Conservation (phyloP, 345 rosid species). For the Noccaea caerulescens region DNA sequence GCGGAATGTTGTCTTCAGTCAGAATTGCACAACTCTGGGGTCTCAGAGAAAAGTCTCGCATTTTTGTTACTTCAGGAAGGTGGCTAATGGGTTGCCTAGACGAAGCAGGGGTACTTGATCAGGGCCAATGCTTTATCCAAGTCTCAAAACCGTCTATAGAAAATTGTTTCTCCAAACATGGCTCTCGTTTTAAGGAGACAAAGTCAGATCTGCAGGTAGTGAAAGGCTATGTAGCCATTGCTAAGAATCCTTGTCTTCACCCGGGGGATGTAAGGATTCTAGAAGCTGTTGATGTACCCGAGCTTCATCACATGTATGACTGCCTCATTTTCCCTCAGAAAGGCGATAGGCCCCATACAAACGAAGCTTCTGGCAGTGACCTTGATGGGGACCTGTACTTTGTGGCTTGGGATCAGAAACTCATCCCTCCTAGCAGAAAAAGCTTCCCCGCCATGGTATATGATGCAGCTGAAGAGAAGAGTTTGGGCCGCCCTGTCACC, state of each 20-base stretch:
- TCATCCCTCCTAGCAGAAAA: slow-evolving; percentile 74
- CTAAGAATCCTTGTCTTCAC: slow-evolving; percentile 95
- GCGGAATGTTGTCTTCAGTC: slow-evolving; percentile 82
- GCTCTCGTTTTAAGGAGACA: slow-evolving; percentile 62
- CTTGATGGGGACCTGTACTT: slow-evolving; percentile 93
- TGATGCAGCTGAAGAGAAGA: slow-evolving; percentile 51
- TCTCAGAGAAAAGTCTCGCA: slow-evolving; percentile 83
- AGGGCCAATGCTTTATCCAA: slow-evolving; percentile 91
- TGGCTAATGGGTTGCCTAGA: slow-evolving; percentile 97
- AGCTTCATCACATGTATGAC: slow-evolving; percentile 73
- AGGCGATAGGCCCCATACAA: slow-evolving; percentile 83
- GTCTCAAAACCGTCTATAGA: slow-evolving; percentile 73
- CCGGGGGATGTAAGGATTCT: slow-evolving; percentile 89
- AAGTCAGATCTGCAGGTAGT: slow-evolving; percentile 61
- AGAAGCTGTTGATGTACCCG: slow-evolving; percentile 85
- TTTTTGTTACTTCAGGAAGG: slow-evolving; percentile 79
- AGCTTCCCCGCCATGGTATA: slow-evolving; percentile 80
- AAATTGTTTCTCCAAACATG: slow-evolving; percentile 79
- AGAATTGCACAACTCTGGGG: slow-evolving; percentile 89
- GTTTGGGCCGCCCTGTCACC: slow-evolving; percentile 48
- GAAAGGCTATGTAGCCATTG: slow-evolving; percentile 68
- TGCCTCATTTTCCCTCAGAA: slow-evolving; percentile 93
- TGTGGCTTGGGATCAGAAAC: slow-evolving; percentile 89
- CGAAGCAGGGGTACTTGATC: slow-evolving; percentile 78
- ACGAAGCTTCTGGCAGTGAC: slow-evolving; percentile 98